Conservation (phyloP, 345 rosid genomes). For the Toxicodendron radicans region DNA sequence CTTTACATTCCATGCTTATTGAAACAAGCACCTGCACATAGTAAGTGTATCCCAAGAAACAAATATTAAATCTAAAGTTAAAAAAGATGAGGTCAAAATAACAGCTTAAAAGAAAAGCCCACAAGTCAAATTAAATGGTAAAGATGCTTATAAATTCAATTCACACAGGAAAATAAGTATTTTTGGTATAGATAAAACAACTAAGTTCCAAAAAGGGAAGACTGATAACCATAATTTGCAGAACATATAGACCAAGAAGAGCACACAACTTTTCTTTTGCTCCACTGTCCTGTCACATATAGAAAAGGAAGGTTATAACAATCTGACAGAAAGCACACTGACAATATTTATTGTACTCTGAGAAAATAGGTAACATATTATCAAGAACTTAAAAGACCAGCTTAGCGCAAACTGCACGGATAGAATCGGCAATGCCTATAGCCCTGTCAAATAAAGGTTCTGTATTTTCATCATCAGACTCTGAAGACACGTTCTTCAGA, state of each 20-base stretch:
- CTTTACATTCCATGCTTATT: constrained; percentile 38
- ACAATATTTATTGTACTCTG: constrained; percentile 10
- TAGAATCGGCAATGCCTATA: constrained; percentile 57
- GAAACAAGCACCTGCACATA: constrained; percentile 67
- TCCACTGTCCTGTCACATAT: constrained; percentile 51
- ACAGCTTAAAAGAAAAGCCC: not conserved
- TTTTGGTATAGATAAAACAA: constrained; percentile 6
- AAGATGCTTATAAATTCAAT: not conserved
- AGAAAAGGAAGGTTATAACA: constrained; percentile 9
- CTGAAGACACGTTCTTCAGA: constrained; percentile 45
- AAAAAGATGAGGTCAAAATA: not conserved
- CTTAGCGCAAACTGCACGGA: constrained; percentile 48
- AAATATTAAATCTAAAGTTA: not conserved
- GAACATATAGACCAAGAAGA: constrained; percentile 70
- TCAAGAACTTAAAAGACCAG: constrained; percentile 48
- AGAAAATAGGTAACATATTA: constrained; percentile 14
- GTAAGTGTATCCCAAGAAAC: constrained; percentile 29
- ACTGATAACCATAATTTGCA: constrained; percentile 69
- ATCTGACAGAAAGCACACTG: not conserved
- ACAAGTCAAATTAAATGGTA: not conserved
- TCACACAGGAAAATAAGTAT: not conserved
- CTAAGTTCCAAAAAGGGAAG: constrained; percentile 17
- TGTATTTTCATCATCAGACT: constrained; percentile 32
- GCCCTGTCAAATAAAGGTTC: constrained; percentile 58
- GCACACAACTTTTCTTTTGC: constrained; percentile 53